A percentile compares a stretch with the other conserved stretches of the same genome.
phyloP scores from a whole-genome alignment of 441 rosid genomes.

The Adansonia gregorii region DNA sequence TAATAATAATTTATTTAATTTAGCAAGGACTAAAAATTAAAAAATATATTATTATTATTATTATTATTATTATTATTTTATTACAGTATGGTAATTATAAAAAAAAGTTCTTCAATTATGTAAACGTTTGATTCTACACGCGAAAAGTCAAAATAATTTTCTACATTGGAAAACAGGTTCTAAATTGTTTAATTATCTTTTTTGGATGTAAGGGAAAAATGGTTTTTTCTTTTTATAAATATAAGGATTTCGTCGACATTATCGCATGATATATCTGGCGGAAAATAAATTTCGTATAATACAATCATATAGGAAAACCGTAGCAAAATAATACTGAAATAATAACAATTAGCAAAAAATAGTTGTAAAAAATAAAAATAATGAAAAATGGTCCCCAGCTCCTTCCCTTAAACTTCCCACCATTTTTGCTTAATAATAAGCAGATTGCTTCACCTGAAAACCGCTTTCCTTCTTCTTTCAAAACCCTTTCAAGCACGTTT shows the following conservation, averaged over 20 bases:
- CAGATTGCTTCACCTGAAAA: conserved; percentile 38
- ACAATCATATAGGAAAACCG: not conserved
- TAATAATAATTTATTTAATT: not conserved
- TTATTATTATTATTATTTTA: not conserved
- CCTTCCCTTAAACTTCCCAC: conserved; percentile 8
- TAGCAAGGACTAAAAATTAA: not conserved
- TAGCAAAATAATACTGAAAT: not conserved
- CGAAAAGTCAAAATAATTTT: conserved; percentile 7
- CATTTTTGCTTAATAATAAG: conserved; percentile 9
- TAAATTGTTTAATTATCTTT: not conserved
- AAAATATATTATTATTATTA: not conserved
- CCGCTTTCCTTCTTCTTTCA: conserved; percentile 19
- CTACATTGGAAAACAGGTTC: not conserved
- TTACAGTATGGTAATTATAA: not conserved
- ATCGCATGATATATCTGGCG: not conserved
- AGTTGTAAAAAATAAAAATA: not conserved
- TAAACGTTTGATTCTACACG: not conserved
- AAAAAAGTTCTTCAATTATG: not conserved
- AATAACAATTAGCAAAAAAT: not conserved
- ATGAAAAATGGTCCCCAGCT: conserved; percentile 19
- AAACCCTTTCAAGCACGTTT: conserved; percentile 21
- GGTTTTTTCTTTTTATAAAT: too few relatives aligned
- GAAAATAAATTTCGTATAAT: not conserved
- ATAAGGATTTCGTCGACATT: not conserved
- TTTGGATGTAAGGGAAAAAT: not conserved